Evolutionary conservation across 2,329 filamentous ascomycete genomes (phyloP).

Genomic region (Sclerotinia spermophila): DNA sequence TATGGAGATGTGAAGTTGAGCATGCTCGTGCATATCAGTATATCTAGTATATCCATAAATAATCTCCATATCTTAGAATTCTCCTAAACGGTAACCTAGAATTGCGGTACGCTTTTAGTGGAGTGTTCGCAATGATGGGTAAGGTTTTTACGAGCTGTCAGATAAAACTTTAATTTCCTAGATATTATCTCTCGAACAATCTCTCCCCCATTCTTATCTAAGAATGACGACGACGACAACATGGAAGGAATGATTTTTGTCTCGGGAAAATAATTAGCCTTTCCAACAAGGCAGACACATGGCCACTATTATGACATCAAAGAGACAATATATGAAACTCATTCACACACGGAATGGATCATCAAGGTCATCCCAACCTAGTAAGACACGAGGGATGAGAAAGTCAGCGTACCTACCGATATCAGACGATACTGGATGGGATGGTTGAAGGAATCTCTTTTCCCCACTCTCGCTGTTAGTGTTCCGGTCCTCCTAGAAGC

Average conservation of each 20-base stretch:
- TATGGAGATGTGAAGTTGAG: background rate
- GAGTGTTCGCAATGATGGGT: background rate
- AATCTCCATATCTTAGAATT: background rate
- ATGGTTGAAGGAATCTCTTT: background rate
- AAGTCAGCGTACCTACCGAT: background rate
- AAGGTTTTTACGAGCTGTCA: background rate
- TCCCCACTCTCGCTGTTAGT: background rate
- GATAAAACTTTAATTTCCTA: background rate
- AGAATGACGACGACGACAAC: background rate
- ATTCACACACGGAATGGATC: background rate
- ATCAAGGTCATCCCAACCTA: constrained; percentile 7
- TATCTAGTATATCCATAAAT: background rate
- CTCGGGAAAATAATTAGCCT: background rate
- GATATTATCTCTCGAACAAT: background rate
- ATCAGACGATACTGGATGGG: background rate
- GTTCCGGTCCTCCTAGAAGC: background rate
- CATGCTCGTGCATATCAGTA: background rate
- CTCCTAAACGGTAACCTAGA: background rate
- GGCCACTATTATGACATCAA: background rate
- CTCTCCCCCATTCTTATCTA: background rate
- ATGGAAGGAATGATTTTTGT: background rate
- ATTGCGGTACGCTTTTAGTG: background rate
- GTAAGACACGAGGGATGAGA: background rate
- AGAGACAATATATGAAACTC: background rate
- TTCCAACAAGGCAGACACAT: constrained; percentile 8